Base-by-base conservation (phyloP, 2,329 filamentous ascomycete species). In the Calonectria hawksworthii region DNA sequence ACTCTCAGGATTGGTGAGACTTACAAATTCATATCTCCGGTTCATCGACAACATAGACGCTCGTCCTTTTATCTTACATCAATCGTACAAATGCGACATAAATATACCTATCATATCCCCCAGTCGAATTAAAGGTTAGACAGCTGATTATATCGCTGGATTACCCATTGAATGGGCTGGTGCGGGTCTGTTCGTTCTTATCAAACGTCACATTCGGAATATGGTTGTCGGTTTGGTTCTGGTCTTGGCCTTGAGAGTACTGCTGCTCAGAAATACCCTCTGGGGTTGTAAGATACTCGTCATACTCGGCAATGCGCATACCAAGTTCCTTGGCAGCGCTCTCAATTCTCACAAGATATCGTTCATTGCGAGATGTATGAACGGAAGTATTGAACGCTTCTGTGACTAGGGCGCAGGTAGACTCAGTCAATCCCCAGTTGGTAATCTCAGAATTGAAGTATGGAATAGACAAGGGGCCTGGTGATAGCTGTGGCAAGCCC, bases 241-340 rank as follows among this genome's bases (percentile, higher is more conserved):
- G 70, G 61, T 78, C 78, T 70, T 82, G 81, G 44, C 78, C 74
- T 38, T 79, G 68, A 36, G 78, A 75, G n/a, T 76, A 74, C 51
- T 82, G 78, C 52, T 84, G 80, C 61, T 81, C 79, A 21, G 70
- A 77, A 28, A 80, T 73, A 16, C 81, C 80, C 54, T 83, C 82
- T 9, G 80, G 74, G 3, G 79, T 80, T 11, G 75, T 73, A 18
- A 83, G 71, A 32, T 84, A 86, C 61, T 90, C 89, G 74, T 90
- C 88, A 76, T 89, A 90, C 75, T 90, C 87, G 26, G 86, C 84
- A 56, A 91, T 87, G 34, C 88, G 87, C 78, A 90, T 85, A 9
- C 89, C 90, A 38, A 92, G 85, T 82, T 91, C 89, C 80, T 88
- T 87, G 16, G 90, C 89, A 3, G 89, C 86, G 54, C 88, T 85